A percentile compares a stretch with the other conserved stretches of the same genome.
Evolutionary conservation across 345 rosid species (phyloP).

Genomic region (Syzygium jambos): DNA sequence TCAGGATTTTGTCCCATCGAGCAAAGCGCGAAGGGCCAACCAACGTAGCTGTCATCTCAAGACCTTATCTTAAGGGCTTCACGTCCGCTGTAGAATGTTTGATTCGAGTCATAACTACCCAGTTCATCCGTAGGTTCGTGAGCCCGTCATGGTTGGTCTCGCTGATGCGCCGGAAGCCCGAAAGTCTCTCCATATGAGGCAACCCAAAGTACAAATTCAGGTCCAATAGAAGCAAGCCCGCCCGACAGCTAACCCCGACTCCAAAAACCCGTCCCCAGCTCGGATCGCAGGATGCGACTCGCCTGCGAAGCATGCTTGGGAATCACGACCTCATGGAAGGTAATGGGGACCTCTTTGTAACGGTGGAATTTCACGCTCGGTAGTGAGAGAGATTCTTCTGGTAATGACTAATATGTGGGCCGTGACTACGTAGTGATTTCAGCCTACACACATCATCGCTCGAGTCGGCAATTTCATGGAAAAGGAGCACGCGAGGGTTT

Average conservation of each 20-base stretch:
- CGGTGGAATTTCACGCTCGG: neutral
- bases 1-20: no score
- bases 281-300: no score
- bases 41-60: neutral
- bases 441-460: neutral
- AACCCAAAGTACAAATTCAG: neutral
- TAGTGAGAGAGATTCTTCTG: neutral
- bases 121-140: neutral
- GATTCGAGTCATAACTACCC: neutral
- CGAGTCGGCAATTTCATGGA: neutral
- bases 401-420: neutral
- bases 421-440: neutral
- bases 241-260: no score
- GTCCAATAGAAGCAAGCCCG: no score
- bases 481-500: neutral
- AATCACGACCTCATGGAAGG: neutral
- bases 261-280: no score
- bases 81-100: accelerated
- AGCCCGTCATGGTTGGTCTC: neutral
- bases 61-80: neutral
- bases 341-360: neutral
- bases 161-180: neutral
- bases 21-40: no score
- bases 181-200: neutral
- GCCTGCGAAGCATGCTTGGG: neutral